Conservation (phyloP, 768 basidiomycete genomes). For the Mycena pura region DNA sequence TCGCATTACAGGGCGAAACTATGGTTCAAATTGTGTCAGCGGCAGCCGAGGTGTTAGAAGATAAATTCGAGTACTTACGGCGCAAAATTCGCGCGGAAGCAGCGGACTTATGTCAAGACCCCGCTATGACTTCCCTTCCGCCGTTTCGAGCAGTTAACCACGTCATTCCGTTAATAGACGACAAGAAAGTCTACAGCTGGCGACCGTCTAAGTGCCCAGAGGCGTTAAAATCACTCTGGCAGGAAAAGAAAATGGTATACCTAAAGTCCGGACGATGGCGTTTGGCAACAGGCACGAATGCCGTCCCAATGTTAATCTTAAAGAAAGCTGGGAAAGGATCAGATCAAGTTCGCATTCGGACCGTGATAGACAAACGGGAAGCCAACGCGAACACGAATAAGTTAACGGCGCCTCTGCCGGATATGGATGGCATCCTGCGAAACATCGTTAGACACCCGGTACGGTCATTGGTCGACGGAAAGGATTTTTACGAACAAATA, state of each 20-base stretch:
- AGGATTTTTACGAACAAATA: constrained; percentile 51
- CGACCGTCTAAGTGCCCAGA: constrained; percentile 40
- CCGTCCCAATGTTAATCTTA: constrained; percentile 42
- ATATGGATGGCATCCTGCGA: constrained; percentile 29
- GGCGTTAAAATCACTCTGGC: constrained; percentile 33
- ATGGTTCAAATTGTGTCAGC: constrained; percentile 6
- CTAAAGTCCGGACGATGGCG: constrained; percentile 36
- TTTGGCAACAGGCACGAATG: constrained; percentile 29
- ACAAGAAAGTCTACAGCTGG: constrained; percentile 35
- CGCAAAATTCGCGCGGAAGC: constrained; percentile 20
- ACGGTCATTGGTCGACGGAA: constrained; percentile 40
- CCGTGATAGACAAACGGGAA: constrained; percentile 36
- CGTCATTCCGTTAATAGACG: constrained; percentile 40
- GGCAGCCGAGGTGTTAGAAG: constrained; percentile 12
- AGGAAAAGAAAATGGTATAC: constrained; percentile 37
- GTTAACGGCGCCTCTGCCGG: constrained; percentile 23
- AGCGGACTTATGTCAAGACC: constrained; percentile 25
- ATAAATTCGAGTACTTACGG: constrained; percentile 9
- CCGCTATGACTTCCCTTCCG: constrained; percentile 24
- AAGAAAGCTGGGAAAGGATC: constrained; percentile 25
- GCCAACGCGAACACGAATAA: constrained; percentile 40
- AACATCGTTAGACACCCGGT: constrained; percentile 29
- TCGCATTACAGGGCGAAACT: constrained; percentile 17
- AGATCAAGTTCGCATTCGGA: constrained; percentile 26
- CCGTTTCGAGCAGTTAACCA: constrained; percentile 41